These are phyloP conservation scores for Adansonia rubrostipa DNA, from an alignment of 441 rosid genomes.

Conservation along the genomic window DNA sequence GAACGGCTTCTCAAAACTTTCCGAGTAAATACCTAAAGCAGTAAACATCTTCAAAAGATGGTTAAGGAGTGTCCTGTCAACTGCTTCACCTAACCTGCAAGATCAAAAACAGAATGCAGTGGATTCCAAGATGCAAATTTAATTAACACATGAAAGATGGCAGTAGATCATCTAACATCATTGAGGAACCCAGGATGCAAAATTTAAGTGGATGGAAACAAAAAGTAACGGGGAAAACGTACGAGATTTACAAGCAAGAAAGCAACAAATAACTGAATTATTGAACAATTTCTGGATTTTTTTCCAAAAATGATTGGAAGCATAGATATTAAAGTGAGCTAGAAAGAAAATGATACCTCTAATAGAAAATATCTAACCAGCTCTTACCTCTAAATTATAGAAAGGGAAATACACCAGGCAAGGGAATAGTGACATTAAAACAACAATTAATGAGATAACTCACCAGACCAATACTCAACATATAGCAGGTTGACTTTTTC, in stretches of 20 bases:
- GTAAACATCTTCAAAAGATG: slow-evolving; percentile 99
- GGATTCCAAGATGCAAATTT: slow-evolving; percentile 25
- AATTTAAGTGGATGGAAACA: background rate
- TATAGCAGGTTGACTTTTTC: background rate
- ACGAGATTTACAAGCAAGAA: slow-evolving; percentile 6
- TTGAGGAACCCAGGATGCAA: background rate
- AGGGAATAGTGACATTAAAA: background rate
- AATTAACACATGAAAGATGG: background rate
- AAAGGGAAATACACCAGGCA: background rate
- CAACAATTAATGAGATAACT: background rate
- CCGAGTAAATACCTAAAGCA: slow-evolving; percentile 92
- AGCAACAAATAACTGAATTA: background rate
- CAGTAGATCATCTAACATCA: slow-evolving; percentile 5
- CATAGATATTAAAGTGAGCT: background rate
- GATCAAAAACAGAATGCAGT: slow-evolving; percentile 23
- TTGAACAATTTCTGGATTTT: background rate
- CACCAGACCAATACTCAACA: background rate
- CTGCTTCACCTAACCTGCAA: slow-evolving; percentile 88
- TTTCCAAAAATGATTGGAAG: slow-evolving; percentile 9
- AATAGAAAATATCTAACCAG: background rate
- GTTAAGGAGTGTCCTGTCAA: slow-evolving; percentile 82
- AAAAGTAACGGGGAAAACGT: background rate
- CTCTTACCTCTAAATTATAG: background rate
- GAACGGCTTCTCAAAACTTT: slow-evolving; percentile 92
- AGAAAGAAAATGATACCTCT: background rate